Conservation (phyloP, 805 yeast species). For the Metschnikowia noctiluminum region DNA sequence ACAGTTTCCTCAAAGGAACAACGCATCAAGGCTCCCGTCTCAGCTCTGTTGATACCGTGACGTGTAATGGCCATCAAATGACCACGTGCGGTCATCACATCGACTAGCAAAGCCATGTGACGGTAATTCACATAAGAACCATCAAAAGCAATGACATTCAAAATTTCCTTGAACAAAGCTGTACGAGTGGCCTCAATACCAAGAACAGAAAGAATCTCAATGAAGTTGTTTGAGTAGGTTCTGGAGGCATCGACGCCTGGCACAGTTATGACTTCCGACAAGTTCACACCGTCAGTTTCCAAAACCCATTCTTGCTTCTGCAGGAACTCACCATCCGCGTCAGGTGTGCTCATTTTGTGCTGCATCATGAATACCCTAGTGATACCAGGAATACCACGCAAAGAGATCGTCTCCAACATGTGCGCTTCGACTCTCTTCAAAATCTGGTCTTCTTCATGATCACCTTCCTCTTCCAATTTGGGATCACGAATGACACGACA, state of each 20-base stretch:
- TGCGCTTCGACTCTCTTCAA: conserved; percentile 92
- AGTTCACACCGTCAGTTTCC: conserved; percentile 97
- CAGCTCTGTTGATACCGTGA: conserved; percentile 98
- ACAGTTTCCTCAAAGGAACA: conserved; percentile 99
- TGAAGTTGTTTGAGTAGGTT: conserved; percentile 94
- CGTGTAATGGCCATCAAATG: conserved; percentile 98
- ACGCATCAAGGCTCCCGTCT: conserved; percentile 98
- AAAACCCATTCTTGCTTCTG: conserved; percentile 96
- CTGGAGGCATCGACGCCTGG: conserved; percentile 91
- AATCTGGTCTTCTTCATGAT: conserved; percentile 95
- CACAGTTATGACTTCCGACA: conserved; percentile 90
- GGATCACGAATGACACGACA: conserved; percentile 98
- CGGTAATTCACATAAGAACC: conserved; percentile 99
- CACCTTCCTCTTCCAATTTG: conserved; percentile 89
- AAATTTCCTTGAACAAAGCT: conserved; percentile 88
- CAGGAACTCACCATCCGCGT: conserved; percentile 78
- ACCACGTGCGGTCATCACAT: conserved; percentile 98
- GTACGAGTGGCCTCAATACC: conserved; percentile 99
- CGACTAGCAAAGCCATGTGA: conserved; percentile 96
- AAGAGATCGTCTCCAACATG: conserved; percentile 90
- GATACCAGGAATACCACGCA: conserved; percentile 95
- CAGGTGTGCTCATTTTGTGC: conserved; percentile 68
- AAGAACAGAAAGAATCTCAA: conserved; percentile 87
- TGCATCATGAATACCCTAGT: conserved; percentile 89
- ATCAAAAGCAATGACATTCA: conserved; percentile 97